phyloP scores from a whole-genome alignment of 1,284 basidiomycete species.

The Volvariella volvacea region DNA sequence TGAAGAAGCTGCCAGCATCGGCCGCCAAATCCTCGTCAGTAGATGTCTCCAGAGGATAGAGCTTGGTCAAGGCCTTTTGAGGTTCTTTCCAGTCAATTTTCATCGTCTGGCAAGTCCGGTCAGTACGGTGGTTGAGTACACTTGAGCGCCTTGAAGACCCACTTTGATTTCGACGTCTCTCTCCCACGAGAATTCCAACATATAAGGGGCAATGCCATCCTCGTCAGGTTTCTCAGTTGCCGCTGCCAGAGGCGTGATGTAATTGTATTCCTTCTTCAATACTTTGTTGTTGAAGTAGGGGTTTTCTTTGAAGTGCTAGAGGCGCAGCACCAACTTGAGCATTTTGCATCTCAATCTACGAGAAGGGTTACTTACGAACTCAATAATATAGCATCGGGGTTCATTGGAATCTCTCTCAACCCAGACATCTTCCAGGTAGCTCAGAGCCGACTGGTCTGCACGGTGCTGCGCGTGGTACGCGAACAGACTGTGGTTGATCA shows the following conservation, averaged over 20 bases:
- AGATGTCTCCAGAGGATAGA: slow-evolving; percentile 59
- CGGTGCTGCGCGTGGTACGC: slow-evolving; percentile 59
- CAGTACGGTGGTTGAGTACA: slow-evolving; percentile 1
- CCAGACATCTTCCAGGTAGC: slow-evolving; percentile 78
- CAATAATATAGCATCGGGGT: slow-evolving; percentile 67
- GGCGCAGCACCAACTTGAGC: slow-evolving; percentile 6
- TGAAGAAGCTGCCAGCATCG: slow-evolving; percentile 83
- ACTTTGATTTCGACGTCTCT: slow-evolving; percentile 63
- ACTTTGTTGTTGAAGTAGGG: slow-evolving; percentile 71
- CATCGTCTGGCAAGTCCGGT: slow-evolving; percentile 33
- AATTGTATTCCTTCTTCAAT: slow-evolving; percentile 76
- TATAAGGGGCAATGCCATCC: slow-evolving; percentile 66
- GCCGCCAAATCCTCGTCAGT: slow-evolving; percentile 50
- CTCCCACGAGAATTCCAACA: slow-evolving; percentile 75
- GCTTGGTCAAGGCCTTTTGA: slow-evolving; percentile 67
- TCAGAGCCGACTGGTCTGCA: slow-evolving; percentile 66
- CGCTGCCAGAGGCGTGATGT: slow-evolving; percentile 46
- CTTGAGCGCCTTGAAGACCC: slow-evolving; percentile 16
- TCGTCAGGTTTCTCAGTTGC: slow-evolving; percentile 54
- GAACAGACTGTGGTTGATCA: slow-evolving; percentile 62
- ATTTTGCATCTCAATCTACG: background rate
- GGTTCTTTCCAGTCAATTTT: slow-evolving; percentile 82
- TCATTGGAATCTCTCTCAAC: slow-evolving; percentile 59
- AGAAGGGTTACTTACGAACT: slow-evolving; percentile 56
- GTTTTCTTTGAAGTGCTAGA: slow-evolving; percentile 76